Evolutionary conservation across 495 filamentous ascomycete genomes (phyloP), one percentile per base, ranked within the genome.

Genomic region (Podospora australis): DNA sequence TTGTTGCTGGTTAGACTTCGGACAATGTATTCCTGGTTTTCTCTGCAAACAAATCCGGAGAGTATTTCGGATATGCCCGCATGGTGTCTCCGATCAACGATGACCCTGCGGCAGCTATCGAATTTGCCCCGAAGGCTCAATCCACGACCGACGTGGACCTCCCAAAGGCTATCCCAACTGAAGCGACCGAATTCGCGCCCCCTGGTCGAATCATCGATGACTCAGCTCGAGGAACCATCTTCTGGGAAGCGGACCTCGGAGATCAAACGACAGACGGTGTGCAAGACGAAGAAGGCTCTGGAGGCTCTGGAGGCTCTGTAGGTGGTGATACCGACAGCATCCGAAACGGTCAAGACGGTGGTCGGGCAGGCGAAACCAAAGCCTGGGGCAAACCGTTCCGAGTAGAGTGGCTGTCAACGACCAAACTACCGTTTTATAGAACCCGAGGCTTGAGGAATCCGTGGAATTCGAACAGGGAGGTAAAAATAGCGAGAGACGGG

Each of bases 31-130:
- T 91, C 58, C 75, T 98, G 24, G 82, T 98, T 20, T 98, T 98
- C 65, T 96, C 90, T 11, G 92, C 90, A 10, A 98, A 97, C 68
- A 97, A 96, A 58, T 97, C 92, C 0, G 92, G 92, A 16, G 92
- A 96, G 66, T 98, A 96, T 57, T 96, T 92, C 64, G 92, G 92
- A 20, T 95, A 95, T 54, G 92, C 90, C 11, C 81, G 87, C 32
- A 98, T 97, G 92, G 73, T 74, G 14, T 96, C 92, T 40, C 74
- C 79, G 6, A 95, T 96, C 63, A 79, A 78, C 56, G 80, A 90
- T 45, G 83, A 91, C 56, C 78, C 83, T 22, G 75, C 77, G 2
- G 78, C 83, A 2, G 74, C 81, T 0, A 79, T 88, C 42, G 74
- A 84, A 54, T 83, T 82, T 60, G 72, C 79, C 1, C 74, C 78